Evolutionary conservation across 208 protist species (phyloP).

Genomic region (Trypanosomatidae sp.): DNA sequence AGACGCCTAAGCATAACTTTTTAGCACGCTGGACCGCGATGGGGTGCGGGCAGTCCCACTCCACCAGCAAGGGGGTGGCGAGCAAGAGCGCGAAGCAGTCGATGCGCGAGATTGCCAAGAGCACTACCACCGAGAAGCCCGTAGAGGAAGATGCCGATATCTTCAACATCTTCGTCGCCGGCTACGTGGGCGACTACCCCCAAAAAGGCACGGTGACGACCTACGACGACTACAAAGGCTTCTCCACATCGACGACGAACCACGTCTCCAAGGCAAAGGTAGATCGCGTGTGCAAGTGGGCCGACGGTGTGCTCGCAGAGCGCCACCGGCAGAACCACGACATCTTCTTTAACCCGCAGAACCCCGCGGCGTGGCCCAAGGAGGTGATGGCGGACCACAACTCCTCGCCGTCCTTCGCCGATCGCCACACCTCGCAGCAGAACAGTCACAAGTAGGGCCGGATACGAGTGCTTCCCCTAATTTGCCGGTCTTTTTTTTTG

Average conservation of each 20-base stretch:
- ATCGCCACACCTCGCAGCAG: slow-evolving; percentile 16
- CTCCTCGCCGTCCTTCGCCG: slow-evolving; percentile 23
- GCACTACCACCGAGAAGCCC: too few relatives aligned
- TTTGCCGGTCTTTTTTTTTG: background rate
- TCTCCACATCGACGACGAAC: slow-evolving; percentile 42
- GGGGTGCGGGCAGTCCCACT: too few relatives aligned
- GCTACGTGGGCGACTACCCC: slow-evolving; percentile 30
- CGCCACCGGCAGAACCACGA: slow-evolving; percentile 38
- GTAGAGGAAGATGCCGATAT: too few relatives aligned
- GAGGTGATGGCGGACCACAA: slow-evolving; percentile 37
- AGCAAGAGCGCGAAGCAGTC: too few relatives aligned
- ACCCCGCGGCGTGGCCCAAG: slow-evolving; percentile 41
- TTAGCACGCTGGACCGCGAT: too few relatives aligned
- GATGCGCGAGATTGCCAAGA: too few relatives aligned
- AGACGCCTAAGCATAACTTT: too few relatives aligned
- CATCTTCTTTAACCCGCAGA: slow-evolving; percentile 57
- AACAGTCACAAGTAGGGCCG: too few relatives aligned
- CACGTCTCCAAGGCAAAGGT: slow-evolving; percentile 48
- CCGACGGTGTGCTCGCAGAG: slow-evolving; percentile 46
- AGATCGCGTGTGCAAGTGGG: slow-evolving; percentile 66
- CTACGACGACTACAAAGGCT: slow-evolving; percentile 66
- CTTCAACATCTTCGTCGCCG: slow-evolving; percentile 34
- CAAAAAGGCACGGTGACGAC: slow-evolving; percentile 33
- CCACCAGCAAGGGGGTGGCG: too few relatives aligned
- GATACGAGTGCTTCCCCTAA: background rate